Evolutionary conservation across 306 rosid species (phyloP).

Genomic region (barrel medic (Medicago truncatula)): DNA sequence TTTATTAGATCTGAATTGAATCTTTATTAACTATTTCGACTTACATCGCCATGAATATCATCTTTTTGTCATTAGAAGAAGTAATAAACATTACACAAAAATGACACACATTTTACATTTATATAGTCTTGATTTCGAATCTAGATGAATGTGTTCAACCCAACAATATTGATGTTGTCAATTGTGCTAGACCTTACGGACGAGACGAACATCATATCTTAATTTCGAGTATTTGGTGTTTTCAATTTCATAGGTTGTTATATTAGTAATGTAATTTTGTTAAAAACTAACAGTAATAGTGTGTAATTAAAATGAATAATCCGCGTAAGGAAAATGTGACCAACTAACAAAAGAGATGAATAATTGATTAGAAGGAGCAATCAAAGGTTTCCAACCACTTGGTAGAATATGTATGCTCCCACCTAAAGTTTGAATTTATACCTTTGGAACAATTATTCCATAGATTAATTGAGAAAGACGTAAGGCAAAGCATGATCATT

Average conservation of each 20-base stretch:
- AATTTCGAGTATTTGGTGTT: neutral
- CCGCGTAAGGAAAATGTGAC: constrained; percentile 28
- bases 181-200: no score
- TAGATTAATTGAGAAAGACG: constrained; percentile 35
- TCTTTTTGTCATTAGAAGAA: no score
- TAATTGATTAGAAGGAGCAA: constrained; percentile 19
- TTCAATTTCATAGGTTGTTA: neutral
- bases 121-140: no score
- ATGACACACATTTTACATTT: no score
- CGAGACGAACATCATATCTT: neutral
- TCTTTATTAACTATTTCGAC: no score
- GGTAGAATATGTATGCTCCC: constrained; percentile 22
- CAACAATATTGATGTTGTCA: no score
- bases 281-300: neutral
- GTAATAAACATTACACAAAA: no score
- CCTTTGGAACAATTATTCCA: constrained; percentile 33
- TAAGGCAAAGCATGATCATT: constrained; percentile 15
- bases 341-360: constrained; percentile 22
- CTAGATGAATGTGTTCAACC: no score
- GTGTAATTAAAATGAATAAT: constrained; percentile 7
- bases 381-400: constrained; percentile 36
- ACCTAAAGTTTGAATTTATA: constrained; percentile 46
- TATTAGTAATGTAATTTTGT: neutral
- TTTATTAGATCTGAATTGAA: no score
- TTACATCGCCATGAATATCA: no score